Base-by-base conservation (phyloP, 2,329 filamentous ascomycete genomes). In the Colletotrichum ledebouriae region DNA sequence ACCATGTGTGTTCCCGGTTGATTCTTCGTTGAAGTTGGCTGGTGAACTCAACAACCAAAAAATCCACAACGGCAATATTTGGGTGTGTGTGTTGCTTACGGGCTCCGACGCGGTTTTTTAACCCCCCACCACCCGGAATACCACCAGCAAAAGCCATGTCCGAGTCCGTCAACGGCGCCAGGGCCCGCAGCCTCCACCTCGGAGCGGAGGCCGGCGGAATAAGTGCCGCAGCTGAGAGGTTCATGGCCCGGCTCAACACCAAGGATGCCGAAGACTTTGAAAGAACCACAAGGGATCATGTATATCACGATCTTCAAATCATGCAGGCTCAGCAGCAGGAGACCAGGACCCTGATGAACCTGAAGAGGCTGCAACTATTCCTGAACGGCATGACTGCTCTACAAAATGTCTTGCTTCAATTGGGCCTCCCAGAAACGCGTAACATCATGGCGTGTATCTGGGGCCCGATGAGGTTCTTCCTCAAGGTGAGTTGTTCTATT, bases 391-490 rank as follows among this genome's bases (percentile, higher is more conserved):
- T 75, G 55, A 59, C 64, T 9, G 67, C 68, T 10, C 71, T 76
- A 6, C 69, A 74, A 12, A 39, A 41, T 0, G 65, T 59, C 4
- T 33, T 71, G 2, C 4, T 1, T 2, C 42, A 47, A 10, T 25
- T 64, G 47, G 57, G 44, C 0, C 42, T 68, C 12, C 34, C 59
- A 1, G 39, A 39, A 9, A 67, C 55, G 6, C 44, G 7, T 5
- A 12, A 33, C 71, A 72, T 79, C 59, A 71, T 71, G 64, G 59
- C 64, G 9, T 75, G 61, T n/a, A 71, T 78, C 39, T 78, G 76
- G 76, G 76, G 76, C 1, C 74, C 76, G 1, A 70, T 74, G n/a
- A 63, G 67, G 9, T 74, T 71, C 20, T 70, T 76, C 11, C 53
- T 76, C 15, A 59, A 73, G 60, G 73, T 74, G 0, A 29, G 29